These are phyloP conservation scores for Akanthomyces lecanii DNA, from an alignment of 2,329 filamentous ascomycete genomes.

Conservation along the genomic window DNA sequence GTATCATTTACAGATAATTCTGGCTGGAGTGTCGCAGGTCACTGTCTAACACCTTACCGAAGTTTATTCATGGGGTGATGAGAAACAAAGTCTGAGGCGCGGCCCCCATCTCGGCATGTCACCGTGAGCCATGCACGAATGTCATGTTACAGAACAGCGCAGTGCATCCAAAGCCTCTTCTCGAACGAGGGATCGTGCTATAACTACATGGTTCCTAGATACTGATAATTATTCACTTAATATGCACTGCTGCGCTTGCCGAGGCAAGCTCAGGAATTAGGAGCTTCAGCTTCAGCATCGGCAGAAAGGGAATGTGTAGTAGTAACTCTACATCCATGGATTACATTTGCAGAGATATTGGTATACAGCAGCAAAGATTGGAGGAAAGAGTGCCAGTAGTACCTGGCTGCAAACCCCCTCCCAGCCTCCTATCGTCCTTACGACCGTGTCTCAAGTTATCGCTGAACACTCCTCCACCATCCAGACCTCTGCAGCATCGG, in stretches of 20 bases:
- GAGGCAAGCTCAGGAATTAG: not conserved
- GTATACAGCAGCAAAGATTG: not conserved
- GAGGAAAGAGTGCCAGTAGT: not conserved
- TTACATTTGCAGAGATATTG: not conserved
- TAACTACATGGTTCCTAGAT: not conserved
- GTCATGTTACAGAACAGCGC: not conserved
- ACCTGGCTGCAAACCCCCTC: not conserved
- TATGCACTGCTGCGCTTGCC: not conserved
- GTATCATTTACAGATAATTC: not conserved
- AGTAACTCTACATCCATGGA: not conserved
- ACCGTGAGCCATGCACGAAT: not conserved
- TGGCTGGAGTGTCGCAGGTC: not conserved
- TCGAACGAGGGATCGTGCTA: not conserved
- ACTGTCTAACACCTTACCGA: not conserved
- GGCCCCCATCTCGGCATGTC: not conserved
- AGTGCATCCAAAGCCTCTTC: not conserved
- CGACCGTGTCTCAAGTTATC: not conserved
- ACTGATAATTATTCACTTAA: not conserved
- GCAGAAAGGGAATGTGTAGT: not conserved
- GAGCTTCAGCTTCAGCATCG: not conserved
- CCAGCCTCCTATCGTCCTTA: not conserved
- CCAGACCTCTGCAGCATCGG: not conserved
- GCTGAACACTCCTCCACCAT: not conserved
- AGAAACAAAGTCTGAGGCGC: slow-evolving; percentile 14
- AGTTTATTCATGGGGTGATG: not conserved